Percentiles rank a stretch among this genome's conserved stretches.
These are phyloP conservation scores for Didymella glomerata DNA, from an alignment of 2,329 filamentous ascomycete species.

Conservation along the genomic window DNA sequence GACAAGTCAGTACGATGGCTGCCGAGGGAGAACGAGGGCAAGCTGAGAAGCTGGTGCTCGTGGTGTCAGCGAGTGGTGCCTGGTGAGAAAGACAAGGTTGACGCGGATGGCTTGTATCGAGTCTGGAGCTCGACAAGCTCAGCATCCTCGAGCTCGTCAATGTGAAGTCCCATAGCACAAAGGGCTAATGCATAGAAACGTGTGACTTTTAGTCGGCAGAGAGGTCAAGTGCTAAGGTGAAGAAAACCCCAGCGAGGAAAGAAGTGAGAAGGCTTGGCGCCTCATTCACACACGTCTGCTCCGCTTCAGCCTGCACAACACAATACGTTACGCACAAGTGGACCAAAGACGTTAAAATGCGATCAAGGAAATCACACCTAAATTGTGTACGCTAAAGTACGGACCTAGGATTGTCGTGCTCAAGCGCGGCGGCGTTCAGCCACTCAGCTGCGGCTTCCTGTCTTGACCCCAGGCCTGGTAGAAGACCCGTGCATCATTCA, in stretches of 20 bases:
- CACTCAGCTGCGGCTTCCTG: not conserved
- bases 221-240: no score
- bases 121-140: slow-evolving; percentile 18
- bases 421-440: not conserved
- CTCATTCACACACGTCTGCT: no score
- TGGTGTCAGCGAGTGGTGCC: slow-evolving; percentile 86
- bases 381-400: no score
- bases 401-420: not conserved
- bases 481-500: not conserved
- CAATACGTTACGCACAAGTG: no score
- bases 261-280: no score
- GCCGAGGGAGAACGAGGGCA: slow-evolving; percentile 72
- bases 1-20: slow-evolving; percentile 65
- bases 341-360: not conserved
- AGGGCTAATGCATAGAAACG: not conserved
- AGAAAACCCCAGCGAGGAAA: no score
- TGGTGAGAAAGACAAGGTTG: slow-evolving; percentile 56
- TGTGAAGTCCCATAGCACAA: not conserved
- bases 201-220: not conserved
- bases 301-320: no score
- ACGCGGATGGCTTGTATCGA: slow-evolving; percentile 11
- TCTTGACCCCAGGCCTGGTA: not conserved
- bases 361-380: not conserved
- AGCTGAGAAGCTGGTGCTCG: slow-evolving; percentile 83
- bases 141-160: slow-evolving; percentile 7